Percentiles rank a stretch among this genome's conserved stretches.
Evolutionary conservation across 176 grass and related monocot species (phyloP).

Genomic region (Tillandsia leiboldiana): DNA sequence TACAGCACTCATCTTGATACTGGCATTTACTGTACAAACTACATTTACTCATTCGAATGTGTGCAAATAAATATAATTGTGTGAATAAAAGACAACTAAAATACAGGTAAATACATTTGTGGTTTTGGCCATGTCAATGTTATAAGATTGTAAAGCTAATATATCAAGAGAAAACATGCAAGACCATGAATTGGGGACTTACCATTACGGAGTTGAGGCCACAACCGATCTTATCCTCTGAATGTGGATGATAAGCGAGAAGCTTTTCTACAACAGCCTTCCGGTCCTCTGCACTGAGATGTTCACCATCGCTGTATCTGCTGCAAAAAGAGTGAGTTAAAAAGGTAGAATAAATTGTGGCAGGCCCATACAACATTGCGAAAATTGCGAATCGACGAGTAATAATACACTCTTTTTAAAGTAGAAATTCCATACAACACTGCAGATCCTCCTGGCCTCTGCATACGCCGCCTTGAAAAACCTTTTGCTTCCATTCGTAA

Average conservation of each 20-base stretch:
- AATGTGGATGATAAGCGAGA: slow-evolving; percentile 59
- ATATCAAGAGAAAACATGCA: neutral
- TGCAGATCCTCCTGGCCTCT: neutral
- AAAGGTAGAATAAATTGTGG: neutral
- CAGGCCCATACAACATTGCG: slow-evolving; percentile 2
- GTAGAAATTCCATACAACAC: neutral
- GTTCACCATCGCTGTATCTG: slow-evolving; percentile 58
- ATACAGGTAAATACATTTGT: neutral
- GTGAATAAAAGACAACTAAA: neutral
- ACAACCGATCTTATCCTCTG: slow-evolving; percentile 82
- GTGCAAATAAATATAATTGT: neutral
- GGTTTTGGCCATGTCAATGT: neutral
- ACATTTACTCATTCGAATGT: neutral
- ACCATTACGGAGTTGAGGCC: slow-evolving; percentile 81
- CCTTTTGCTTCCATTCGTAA: too few relatives aligned
- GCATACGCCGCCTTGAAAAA: too few relatives aligned
- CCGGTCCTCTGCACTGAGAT: slow-evolving; percentile 42
- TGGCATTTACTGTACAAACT: neutral
- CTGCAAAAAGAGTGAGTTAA: slow-evolving; percentile 14
- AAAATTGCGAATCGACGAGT: neutral
- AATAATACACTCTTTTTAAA: too few relatives aligned
- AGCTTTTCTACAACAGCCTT: slow-evolving; percentile 59
- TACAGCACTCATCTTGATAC: neutral
- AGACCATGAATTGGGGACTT: slow-evolving; percentile 15
- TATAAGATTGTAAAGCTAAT: slow-evolving; percentile 6